phyloP scores from a whole-genome alignment of 139 green algal species.

The Asterochloris erici region DNA sequence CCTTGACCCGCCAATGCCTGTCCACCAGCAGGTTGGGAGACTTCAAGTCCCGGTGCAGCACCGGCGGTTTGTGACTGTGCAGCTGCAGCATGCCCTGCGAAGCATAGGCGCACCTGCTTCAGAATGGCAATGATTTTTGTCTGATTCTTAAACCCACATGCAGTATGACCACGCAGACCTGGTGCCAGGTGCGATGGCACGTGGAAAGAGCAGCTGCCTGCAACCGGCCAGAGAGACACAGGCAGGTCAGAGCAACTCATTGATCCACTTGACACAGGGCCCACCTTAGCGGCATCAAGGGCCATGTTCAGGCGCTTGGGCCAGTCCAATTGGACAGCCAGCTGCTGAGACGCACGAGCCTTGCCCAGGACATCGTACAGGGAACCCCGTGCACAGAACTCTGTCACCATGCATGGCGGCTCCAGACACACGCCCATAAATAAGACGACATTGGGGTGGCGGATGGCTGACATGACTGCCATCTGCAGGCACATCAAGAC shows the following conservation, averaged over 20 bases:
- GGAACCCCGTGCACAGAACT: slow-evolving; percentile 48
- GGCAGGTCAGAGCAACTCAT: too few relatives aligned
- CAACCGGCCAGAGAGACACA: too few relatives aligned
- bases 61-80: slow-evolving; percentile 36
- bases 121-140: neutral
- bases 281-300: slow-evolving; percentile 43
- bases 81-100: slow-evolving; percentile 48
- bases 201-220: too few relatives aligned
- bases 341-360: neutral
- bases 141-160: neutral
- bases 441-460: slow-evolving; percentile 55
- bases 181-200: too few relatives aligned
- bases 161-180: neutral
- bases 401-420: slow-evolving; percentile 40
- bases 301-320: slow-evolving; percentile 43
- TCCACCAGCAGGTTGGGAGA: slow-evolving; percentile 58
- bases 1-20: slow-evolving; percentile 49
- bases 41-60: slow-evolving; percentile 59
- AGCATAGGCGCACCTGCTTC: neutral
- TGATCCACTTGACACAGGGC: too few relatives aligned
- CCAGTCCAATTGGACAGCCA: slow-evolving; percentile 35
- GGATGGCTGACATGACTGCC: slow-evolving; percentile 41
- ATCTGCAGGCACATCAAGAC: slow-evolving; percentile 28
- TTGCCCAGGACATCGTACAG: slow-evolving; percentile 44
- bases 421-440: slow-evolving; percentile 51